A percentile compares a stretch with the other conserved stretches of the same genome.
Conservation (phyloP, 2,329 filamentous ascomycete species). For the Trichocomaceae sp. region DNA sequence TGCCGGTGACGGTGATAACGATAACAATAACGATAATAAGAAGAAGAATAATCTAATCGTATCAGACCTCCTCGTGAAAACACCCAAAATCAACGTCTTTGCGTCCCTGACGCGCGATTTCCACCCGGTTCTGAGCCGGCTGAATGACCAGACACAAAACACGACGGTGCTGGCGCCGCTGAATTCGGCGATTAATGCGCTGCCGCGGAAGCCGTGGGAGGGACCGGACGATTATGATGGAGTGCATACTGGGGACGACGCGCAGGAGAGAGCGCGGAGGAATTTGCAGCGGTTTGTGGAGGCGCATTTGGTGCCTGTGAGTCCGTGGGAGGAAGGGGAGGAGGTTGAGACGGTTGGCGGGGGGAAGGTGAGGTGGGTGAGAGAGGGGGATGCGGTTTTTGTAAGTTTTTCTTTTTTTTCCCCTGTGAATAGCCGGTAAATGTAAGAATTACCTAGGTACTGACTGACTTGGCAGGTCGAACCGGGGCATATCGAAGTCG, state of each 20-base stretch:
- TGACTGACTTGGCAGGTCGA: slow-evolving; percentile 39
- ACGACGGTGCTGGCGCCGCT: slow-evolving; percentile 82
- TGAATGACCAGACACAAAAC: slow-evolving; percentile 61
- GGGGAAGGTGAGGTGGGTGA: slow-evolving; percentile 76
- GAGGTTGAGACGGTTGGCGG: slow-evolving; percentile 64
- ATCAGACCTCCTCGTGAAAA: slow-evolving; percentile 75
- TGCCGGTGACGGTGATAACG: background rate
- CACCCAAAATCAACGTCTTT: slow-evolving; percentile 76
- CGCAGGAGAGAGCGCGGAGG: slow-evolving; percentile 65
- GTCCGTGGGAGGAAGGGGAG: slow-evolving; percentile 65
- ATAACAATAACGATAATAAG: slow-evolving; percentile 22
- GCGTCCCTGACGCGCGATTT: slow-evolving; percentile 73
- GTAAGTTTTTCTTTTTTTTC: slow-evolving; percentile 41
- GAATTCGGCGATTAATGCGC: slow-evolving; percentile 69
- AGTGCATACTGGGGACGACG: slow-evolving; percentile 69
- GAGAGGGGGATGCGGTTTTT: slow-evolving; percentile 55
- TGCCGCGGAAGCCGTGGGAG: slow-evolving; percentile 71
- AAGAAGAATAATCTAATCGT: slow-evolving; percentile 55
- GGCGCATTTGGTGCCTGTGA: slow-evolving; percentile 68
- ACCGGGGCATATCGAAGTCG: slow-evolving; percentile 73
- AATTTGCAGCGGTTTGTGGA: slow-evolving; percentile 80
- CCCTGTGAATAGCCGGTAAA: background rate
- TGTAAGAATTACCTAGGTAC: too few species aligned
- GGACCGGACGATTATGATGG: slow-evolving; percentile 64
- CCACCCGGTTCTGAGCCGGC: slow-evolving; percentile 58